Evolutionary conservation across 257 asterid species (phyloP).

Genomic region (Handroanthus guayacan): DNA sequence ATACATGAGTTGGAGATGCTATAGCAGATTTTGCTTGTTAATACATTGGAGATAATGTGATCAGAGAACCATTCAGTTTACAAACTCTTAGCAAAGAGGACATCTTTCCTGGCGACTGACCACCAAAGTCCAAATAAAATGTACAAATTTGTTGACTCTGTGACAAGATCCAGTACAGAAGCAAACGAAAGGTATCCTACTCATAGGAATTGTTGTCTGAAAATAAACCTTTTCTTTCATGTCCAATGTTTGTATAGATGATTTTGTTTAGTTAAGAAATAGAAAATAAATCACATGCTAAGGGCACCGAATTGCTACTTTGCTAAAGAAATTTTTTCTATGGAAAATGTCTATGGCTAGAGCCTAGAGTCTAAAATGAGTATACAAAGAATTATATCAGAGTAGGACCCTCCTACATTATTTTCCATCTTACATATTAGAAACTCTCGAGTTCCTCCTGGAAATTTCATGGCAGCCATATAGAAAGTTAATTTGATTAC

Average conservation of each 20-base stretch:
- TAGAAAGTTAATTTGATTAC: no score
- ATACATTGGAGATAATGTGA: background rate
- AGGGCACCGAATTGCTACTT: background rate
- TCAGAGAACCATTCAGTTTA: background rate
- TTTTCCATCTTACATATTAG: background rate
- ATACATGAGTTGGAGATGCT: background rate
- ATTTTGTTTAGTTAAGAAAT: background rate
- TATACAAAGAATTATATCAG: background rate
- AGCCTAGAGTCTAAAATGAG: background rate
- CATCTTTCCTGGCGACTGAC: background rate
- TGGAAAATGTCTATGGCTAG: background rate
- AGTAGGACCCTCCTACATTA: background rate
- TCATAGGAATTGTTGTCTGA: background rate
- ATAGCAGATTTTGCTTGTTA: background rate
- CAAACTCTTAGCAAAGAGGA: constrained; percentile 2
- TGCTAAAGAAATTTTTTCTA: background rate
- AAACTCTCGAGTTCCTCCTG: background rate
- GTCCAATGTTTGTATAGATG: background rate
- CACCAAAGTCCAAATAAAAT: background rate
- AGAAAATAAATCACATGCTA: constrained; percentile 14
- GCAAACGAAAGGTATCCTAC: constrained; percentile 10
- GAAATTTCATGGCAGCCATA: background rate
- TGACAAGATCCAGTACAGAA: constrained; percentile 11
- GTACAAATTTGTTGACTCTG: background rate
- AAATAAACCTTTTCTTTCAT: background rate